Conservation (phyloP, 805 yeast genomes). For the Barnettozyma sp. region DNA sequence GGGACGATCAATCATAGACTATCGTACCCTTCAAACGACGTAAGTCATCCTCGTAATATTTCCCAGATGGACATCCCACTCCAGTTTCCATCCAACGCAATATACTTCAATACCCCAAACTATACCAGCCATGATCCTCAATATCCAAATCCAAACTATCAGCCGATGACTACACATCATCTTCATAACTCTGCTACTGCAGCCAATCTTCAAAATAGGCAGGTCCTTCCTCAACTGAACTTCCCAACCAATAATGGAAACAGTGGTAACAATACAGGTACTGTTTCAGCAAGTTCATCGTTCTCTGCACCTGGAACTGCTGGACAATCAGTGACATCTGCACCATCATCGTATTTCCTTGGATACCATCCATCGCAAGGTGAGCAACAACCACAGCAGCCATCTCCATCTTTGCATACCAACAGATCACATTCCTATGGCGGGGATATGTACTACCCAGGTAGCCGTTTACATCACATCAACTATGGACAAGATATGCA, state of each 20-base stretch:
- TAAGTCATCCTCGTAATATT: constrained; percentile 3
- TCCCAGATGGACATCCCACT: constrained; percentile 4
- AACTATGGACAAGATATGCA: background rate
- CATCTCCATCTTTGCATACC: constrained; percentile 1
- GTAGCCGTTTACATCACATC: background rate
- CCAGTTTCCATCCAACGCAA: constrained; percentile 8
- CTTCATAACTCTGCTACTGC: background rate
- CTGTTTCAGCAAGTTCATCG: constrained; percentile 3
- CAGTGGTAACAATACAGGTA: background rate
- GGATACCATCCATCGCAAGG: background rate
- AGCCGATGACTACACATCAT: constrained; percentile 2
- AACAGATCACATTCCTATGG: constrained; percentile 9
- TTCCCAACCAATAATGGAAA: constrained; percentile 7
- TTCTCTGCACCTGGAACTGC: constrained; percentile 2
- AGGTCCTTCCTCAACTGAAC: constrained; percentile 11
- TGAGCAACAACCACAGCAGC: background rate
- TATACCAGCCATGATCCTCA: background rate
- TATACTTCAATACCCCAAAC: constrained; percentile 1
- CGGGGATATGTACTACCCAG: constrained; percentile 7
- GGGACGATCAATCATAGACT: background rate
- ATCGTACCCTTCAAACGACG: background rate
- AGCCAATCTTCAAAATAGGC: background rate
- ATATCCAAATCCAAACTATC: constrained; percentile 4
- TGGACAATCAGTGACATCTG: background rate
- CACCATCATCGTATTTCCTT: constrained; percentile 1